These are phyloP conservation scores for Paraleonurus japonicus DNA, from an alignment of 257 asterid genomes.

Conservation along the genomic window DNA sequence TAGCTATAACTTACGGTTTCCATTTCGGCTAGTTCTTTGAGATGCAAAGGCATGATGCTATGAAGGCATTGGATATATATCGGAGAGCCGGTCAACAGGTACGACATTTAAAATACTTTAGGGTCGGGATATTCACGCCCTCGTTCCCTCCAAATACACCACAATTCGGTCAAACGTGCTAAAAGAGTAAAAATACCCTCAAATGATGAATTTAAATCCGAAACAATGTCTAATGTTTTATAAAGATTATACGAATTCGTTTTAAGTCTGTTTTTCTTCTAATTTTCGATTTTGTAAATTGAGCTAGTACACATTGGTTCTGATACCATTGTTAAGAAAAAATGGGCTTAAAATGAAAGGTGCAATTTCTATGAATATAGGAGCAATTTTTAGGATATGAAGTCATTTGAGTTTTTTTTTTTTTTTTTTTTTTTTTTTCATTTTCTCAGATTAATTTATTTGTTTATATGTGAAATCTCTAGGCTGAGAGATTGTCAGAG, in stretches of 20 bases:
- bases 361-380: too few species aligned
- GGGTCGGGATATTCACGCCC: neutral
- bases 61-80: conserved; percentile 87
- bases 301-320: neutral
- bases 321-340: neutral
- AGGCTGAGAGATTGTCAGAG: conserved; percentile 96
- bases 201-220: neutral
- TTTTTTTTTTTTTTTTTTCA: too few species aligned
- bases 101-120: neutral
- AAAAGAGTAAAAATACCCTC: neutral
- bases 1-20: conserved; percentile 25
- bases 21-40: conserved; percentile 78
- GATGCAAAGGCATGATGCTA: conserved; percentile 96
- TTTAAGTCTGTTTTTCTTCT: neutral
- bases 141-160: neutral
- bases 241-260: neutral
- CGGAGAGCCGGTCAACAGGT: conserved; percentile 94
- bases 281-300: neutral
- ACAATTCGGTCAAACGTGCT: neutral
- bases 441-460: neutral
- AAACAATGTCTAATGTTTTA: neutral
- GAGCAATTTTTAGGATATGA: neutral
- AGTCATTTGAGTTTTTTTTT: neutral
- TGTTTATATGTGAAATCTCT: conserved; percentile 22
- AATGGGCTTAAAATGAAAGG: too few species aligned